Base-by-base conservation (phyloP, 2,329 filamentous ascomycete genomes). In the Neofusicoccum sp. region DNA sequence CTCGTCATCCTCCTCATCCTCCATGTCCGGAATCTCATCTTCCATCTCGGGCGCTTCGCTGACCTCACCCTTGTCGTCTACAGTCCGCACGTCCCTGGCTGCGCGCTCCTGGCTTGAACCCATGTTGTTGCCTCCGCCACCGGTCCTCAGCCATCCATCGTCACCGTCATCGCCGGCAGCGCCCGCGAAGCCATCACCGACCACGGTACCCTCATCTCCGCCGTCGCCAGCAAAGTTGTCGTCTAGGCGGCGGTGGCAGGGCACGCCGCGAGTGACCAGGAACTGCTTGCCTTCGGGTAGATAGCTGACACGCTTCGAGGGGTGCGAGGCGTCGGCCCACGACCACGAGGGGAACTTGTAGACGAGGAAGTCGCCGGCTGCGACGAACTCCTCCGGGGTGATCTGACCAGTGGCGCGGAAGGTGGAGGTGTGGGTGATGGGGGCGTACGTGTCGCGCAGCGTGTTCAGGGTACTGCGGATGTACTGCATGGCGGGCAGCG, bases 321-420 rank as follows among this genome's bases (percentile, higher is more conserved):
- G 86, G n/a, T 88, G 87, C 62, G 94, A 91, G 68, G 94, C 93
- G 71, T 95, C 92, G 68, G 90, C 88, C 95, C 95, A 99, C 56
- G 92, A 90, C 95, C 95, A 99, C 64, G 94, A 96, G 7, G 94
- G 95, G 80, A 99, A 99, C 82, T 97, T 98, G 87, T 96, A 97
- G 73, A 97, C 93, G 41, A 99, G 88, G 77, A 98, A 99, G 81
- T 99, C 95, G 71, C 95, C 95, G 3, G 95, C 95, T 3, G 91
- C 89, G 56, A 97, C 84, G 78, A 99, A 99, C 83, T 99, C 95
- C 74, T 97, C 94, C 16, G 94, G 94, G 0, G 94, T 98, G 79
- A 99, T 95, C 81, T 98, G 91, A 68, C 95, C 95, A 4, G 93
- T 97, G 71, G 87, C 85, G 71, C 94, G 91, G 80, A 99, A 99